Base-by-base conservation (phyloP, 768 basidiomycete species). In the Coprinopsis strossmayeri region DNA sequence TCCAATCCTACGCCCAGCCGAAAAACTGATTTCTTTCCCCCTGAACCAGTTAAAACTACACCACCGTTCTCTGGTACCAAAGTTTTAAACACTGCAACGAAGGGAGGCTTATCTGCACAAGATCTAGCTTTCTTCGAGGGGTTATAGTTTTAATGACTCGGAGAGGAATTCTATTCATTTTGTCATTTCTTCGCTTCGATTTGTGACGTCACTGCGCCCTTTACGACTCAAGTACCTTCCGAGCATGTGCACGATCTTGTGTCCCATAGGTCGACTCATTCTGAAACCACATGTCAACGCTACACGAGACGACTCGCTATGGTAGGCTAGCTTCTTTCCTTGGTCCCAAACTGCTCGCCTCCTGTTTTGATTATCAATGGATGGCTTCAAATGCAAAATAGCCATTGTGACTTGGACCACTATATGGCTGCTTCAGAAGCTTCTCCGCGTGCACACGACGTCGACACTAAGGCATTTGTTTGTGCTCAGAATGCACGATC, bases 61-160 rank as follows among this genome's bases (percentile, higher is more conserved):
- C 53, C 67, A 4, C 69, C 69, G 23, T 71, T 69, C 13, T 58
- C 62, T 15, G 15, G 7, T 32, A 7, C 30, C 2, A 46, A 44
- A 21, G 46, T 59, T n/a, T 41, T 17, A 37, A 49, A 53, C 13
- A 39, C 59, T 3, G 49, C 57, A 9, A 55, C 53, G 24, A 55
- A 59, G 7, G 79, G 81, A 11, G 84, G 83, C 3, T 62, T 91
- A 43, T 86, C 84, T 2, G 89, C 87, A 2, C 86, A 89, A 64
- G 91, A 91, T 72, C 62, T 91, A 45, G 88, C 84, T 15, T 92
- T 93, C 63, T 93, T 92, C 61, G 90, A 92, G 65, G 84, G 87
- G 28, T 58, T 66, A 37, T 64, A 56, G 27, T 38, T 38, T 18
- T 7, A 9, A 18, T 18, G 9, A 10, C 18, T 11, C 18, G 9